Percentiles rank a stretch among this genome's conserved stretches.
Conservation (phyloP, 805 yeast species). For the Pichia pseudocactophila region DNA sequence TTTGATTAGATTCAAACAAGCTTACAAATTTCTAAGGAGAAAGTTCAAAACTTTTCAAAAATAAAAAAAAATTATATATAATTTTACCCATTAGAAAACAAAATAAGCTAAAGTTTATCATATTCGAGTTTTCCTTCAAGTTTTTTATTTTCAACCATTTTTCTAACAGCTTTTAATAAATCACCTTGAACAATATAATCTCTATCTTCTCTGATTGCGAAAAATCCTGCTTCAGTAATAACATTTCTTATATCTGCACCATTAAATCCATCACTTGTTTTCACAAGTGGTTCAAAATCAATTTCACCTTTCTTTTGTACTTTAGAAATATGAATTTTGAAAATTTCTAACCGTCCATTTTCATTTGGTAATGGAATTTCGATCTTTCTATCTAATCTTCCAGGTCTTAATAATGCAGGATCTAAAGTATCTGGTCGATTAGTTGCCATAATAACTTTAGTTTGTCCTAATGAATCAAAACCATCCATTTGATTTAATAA, state of each 20-base stretch:
- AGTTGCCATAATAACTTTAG: conserved; percentile 98
- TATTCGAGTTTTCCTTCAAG: conserved; percentile 93
- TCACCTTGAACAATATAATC: conserved; percentile 91
- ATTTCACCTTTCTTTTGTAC: conserved; percentile 90
- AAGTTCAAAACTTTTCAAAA: conserved; percentile 1
- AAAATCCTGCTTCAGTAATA: conserved; percentile 96
- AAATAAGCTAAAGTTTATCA: conserved; percentile 59
- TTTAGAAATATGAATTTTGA: conserved; percentile 82
- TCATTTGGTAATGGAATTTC: conserved; percentile 95
- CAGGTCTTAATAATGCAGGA: conserved; percentile 95
- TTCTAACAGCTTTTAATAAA: conserved; percentile 95
- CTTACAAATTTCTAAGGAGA: no score
- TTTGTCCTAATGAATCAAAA: conserved; percentile 91
- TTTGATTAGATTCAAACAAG: no score
- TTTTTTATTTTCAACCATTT: conserved; percentile 94
- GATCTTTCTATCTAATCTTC: conserved; percentile 92
- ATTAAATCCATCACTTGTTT: conserved; percentile 98
- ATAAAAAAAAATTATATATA: neutral
- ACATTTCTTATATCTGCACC: conserved; percentile 98
- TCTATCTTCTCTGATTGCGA: conserved; percentile 95
- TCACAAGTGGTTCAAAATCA: conserved; percentile 93
- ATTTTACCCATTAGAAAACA: neutral
- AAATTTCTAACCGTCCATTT: conserved; percentile 87
- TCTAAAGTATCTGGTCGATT: conserved; percentile 97
- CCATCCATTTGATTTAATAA: conserved; percentile 97